Conservation (phyloP, 164 flowering plant species). For the Euptelea pleiosperma region DNA sequence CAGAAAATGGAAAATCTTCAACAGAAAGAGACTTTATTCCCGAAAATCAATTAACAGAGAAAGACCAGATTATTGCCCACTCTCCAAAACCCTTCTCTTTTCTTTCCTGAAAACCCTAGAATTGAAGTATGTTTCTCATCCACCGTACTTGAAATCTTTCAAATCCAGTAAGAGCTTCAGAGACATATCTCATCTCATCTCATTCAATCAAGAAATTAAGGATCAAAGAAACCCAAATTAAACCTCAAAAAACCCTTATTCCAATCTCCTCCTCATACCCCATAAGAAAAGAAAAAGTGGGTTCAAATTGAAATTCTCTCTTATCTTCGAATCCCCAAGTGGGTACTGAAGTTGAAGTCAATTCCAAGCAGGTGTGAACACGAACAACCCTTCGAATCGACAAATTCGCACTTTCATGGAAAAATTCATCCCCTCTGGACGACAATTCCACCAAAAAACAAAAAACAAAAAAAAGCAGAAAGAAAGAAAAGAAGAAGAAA, state of each 20-base stretch:
- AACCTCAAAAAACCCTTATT: no score
- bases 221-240: not conserved
- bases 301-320: conserved; percentile 6
- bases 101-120: not conserved
- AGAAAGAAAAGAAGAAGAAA: no score
- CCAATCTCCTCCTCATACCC: no score
- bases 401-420: conserved; percentile 13
- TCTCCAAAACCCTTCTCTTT: no score
- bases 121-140: not conserved
- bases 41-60: not conserved
- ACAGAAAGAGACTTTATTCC: no score
- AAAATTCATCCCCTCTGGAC: conserved; percentile 1
- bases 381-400: conserved; percentile 6
- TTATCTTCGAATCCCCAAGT: conserved; percentile 6
- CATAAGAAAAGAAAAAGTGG: no score
- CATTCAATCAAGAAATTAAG: conserved; percentile 7
- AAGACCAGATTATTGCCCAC: no score
- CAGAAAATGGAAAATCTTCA: no score
- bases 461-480: conserved; percentile 1
- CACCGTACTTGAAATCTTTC: conserved; percentile 24
- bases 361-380: no score
- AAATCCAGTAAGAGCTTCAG: conserved; percentile 21
- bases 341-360: not conserved
- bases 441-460: no score
- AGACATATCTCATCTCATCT: conserved; percentile 11